These are phyloP conservation scores for Ambrosiella cleistominuta DNA, from an alignment of 2,329 filamentous ascomycete genomes.

Conservation along the genomic window DNA sequence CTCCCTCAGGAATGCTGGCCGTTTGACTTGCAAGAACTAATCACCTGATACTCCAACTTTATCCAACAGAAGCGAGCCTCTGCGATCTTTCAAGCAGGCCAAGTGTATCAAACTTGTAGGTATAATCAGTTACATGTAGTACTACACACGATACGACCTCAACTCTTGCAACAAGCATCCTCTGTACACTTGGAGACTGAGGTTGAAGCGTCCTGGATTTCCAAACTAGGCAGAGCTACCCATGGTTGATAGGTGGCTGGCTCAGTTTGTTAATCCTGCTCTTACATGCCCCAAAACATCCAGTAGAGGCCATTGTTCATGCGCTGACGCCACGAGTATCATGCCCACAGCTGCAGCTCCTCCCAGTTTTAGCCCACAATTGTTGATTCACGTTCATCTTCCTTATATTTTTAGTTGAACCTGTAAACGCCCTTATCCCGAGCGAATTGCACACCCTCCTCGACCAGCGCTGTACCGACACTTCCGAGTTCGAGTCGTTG, in stretches of 20 bases:
- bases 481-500: not conserved
- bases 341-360: not conserved
- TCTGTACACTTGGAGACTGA: not conserved
- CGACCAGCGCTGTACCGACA: not conserved
- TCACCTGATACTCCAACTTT: not conserved
- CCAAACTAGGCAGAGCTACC: constrained; percentile 8
- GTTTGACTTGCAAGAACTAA: not conserved
- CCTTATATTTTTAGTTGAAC: too few species aligned
- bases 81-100: not conserved
- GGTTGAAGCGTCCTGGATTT: not conserved
- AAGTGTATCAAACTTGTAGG: too few species aligned
- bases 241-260: not conserved
- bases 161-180: not conserved
- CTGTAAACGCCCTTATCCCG: too few species aligned
- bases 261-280: constrained; percentile 5
- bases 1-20: not conserved
- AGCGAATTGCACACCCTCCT: not conserved
- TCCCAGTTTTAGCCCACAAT: not conserved
- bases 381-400: too few species aligned
- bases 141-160: too few species aligned
- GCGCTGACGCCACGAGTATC: constrained; percentile 8
- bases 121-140: too few species aligned
- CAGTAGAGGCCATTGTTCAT: constrained; percentile 1
- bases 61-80: not conserved
- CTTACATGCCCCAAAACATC: constrained; percentile 8